Base-by-base conservation (phyloP, 202 grass and related monocot genomes). In the Dendrocalamus latiflorus region DNA sequence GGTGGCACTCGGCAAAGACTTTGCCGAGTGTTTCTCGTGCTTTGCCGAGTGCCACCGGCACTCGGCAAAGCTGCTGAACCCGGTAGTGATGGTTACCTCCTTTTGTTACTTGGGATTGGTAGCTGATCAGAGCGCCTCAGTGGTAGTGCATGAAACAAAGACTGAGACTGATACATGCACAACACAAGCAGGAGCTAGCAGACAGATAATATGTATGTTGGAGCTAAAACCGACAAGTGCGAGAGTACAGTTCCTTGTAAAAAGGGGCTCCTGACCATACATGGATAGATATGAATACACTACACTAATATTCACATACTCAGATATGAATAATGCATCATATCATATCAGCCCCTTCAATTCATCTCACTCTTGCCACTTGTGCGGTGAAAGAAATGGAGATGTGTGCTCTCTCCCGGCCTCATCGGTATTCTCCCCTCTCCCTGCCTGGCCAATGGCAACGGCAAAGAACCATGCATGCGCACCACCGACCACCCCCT, bases 141-240 rank as follows among this genome's bases (percentile, higher is more conserved):
- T 15, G 24, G n/a, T n/a, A n/a, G n/a, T n/a, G n/a, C n/a, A n/a
- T n/a, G n/a, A n/a, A n/a, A n/a, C n/a, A n/a, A n/a, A n/a, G n/a
- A n/a, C n/a, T n/a, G n/a, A n/a, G n/a, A n/a, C n/a, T n/a, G n/a
- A n/a, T n/a, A n/a, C n/a, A n/a, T n/a, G n/a, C n/a, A n/a, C n/a
- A n/a, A n/a, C n/a, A 62, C 14, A 34, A 9, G 7, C 49, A 38
- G 22, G 28, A 4, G 30, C 33, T 59, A 65, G 60, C 21, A 37
- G 30, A 44, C 50, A 81, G 78, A 8, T 21, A 37, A n/a, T n/a
- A n/a, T 43, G 20, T 28, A 34, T 83, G 74, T 67, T 80, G 68
- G 81, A 70, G 76, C 76, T 47, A 85, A 85, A 85, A 89, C 61
- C 55, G 76, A 17, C 87, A 76, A 89, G 87, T 85, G 76, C 81